Percentiles rank a stretch among this genome's conserved stretches.
These are phyloP conservation scores for Leishmania amazonensis DNA, from an alignment of 208 protist genomes.

Conservation along the genomic window DNA sequence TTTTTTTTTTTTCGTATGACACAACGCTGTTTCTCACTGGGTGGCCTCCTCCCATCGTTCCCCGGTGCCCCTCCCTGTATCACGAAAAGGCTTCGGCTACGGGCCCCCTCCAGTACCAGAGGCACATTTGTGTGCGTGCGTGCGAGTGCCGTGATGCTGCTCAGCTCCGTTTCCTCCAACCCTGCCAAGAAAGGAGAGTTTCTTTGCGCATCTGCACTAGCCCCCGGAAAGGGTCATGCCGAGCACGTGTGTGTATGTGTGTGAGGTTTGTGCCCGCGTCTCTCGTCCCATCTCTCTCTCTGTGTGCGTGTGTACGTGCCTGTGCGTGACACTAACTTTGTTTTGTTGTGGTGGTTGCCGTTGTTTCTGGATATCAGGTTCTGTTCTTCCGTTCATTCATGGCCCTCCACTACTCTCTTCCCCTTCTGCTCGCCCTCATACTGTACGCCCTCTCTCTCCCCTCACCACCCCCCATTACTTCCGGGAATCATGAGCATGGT, in stretches of 20 bases:
- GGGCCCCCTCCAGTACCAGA: neutral
- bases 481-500: neutral
- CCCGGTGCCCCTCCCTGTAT: neutral
- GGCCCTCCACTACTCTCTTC: neutral
- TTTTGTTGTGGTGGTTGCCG: neutral
- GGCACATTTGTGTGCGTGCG: neutral
- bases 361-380: neutral
- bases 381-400: neutral
- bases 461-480: neutral
- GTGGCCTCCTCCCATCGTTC: neutral
- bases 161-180: neutral
- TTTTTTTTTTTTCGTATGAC: neutral
- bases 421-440: neutral
- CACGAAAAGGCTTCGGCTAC: neutral
- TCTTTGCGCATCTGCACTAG: neutral
- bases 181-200: neutral
- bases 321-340: neutral
- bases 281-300: neutral
- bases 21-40: neutral
- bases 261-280: neutral
- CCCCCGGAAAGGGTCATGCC: neutral
- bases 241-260: neutral
- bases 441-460: neutral
- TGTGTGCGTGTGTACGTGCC: neutral
- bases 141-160: neutral